phyloP scores from a whole-genome alignment of 2,329 filamentous ascomycete species.

The Xylariaceae sp. region DNA sequence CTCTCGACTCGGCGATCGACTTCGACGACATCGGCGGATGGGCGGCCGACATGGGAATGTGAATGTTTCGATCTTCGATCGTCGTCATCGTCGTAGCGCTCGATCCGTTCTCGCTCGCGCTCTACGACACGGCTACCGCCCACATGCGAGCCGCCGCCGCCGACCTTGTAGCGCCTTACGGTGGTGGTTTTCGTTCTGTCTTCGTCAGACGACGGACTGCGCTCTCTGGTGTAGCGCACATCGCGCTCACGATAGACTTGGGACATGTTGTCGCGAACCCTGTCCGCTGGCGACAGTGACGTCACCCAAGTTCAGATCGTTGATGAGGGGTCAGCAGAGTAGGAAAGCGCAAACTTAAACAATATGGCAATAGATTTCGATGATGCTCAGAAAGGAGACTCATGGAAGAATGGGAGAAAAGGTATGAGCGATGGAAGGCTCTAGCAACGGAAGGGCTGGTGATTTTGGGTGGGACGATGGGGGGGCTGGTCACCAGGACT shows the following conservation, averaged over 20 bases:
- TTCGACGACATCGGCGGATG: conserved; percentile 12
- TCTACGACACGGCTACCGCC: conserved; percentile 17
- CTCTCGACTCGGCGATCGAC: conserved; percentile 32
- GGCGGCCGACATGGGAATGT: conserved; percentile 12
- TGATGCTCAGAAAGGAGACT: neutral
- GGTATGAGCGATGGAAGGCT: neutral
- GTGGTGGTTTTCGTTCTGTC: conserved; percentile 22
- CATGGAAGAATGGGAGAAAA: neutral
- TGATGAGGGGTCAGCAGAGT: neutral
- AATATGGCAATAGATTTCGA: neutral
- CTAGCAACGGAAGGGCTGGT: neutral
- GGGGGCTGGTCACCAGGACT: too few species aligned
- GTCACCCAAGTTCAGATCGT: conserved; percentile 8
- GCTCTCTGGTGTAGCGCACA: conserved; percentile 26
- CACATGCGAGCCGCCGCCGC: conserved; percentile 17
- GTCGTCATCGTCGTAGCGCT: conserved; percentile 20
- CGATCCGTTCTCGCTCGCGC: conserved; percentile 16
- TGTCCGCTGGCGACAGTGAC: conserved; percentile 13
- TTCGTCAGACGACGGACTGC: conserved; percentile 24
- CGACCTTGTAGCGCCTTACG: conserved; percentile 28
- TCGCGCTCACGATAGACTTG: conserved; percentile 28
- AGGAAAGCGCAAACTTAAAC: neutral
- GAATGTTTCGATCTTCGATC: conserved; percentile 17
- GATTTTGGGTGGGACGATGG: neutral
- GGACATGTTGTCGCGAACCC: conserved; percentile 16